Conservation (phyloP, 106 monocot species). For the Alisma plantagoaquatica region DNA sequence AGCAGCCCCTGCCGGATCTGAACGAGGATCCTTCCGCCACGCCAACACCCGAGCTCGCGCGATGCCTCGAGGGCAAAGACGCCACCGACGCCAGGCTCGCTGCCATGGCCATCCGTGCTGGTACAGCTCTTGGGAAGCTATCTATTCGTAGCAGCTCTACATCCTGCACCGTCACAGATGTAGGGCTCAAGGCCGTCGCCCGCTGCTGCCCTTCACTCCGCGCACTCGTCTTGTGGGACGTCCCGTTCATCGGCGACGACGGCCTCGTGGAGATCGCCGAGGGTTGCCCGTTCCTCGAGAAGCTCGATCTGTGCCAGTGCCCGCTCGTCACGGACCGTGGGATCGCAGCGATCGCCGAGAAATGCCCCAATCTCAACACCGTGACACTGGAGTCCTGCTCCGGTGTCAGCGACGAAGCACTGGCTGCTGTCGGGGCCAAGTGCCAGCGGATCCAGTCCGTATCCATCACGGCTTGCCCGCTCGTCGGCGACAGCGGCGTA, state of each 20-base stretch:
- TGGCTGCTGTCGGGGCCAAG: constrained; percentile 35
- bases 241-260: constrained; percentile 38
- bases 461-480: constrained; percentile 39
- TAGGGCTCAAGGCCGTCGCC: constrained; percentile 39
- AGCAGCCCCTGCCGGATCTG: constrained; percentile 34
- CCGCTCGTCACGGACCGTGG: constrained; percentile 49
- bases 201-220: constrained; percentile 48
- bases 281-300: constrained; percentile 53
- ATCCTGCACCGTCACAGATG: constrained; percentile 34
- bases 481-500: constrained; percentile 51
- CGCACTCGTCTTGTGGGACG: constrained; percentile 41
- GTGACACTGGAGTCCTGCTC: constrained; percentile 40
- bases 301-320: constrained; percentile 44
- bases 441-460: constrained; percentile 39
- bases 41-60: constrained; percentile 2
- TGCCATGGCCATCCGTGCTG: constrained; percentile 32
- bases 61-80: constrained; percentile 36
- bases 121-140: constrained; percentile 37
- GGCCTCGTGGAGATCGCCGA: constrained; percentile 41
- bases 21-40: constrained; percentile 12
- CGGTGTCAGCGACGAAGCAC: constrained; percentile 35
- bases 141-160: constrained; percentile 34
- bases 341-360: constrained; percentile 42
- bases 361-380: constrained; percentile 49
- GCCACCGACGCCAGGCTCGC: constrained; percentile 61